phyloP scores from a whole-genome alignment of 1,284 basidiomycete genomes.

The Ceratobasidium sp. region DNA sequence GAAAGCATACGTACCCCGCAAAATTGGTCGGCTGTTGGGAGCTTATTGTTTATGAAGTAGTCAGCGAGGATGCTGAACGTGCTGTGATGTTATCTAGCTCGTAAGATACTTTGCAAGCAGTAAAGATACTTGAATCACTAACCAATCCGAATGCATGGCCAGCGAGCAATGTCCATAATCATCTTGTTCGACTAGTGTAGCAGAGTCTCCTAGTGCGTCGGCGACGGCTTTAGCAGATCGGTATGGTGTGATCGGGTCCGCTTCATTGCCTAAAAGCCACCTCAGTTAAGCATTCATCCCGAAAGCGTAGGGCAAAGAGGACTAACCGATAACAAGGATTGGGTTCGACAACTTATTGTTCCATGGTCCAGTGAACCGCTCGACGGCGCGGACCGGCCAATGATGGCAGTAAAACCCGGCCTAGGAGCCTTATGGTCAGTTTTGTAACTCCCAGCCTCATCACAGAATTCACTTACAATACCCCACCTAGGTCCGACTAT shows the following conservation, averaged over 20 bases:
- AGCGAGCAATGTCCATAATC: slow-evolving; percentile 22
- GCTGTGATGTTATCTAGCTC: not conserved
- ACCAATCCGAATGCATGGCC: slow-evolving; percentile 21
- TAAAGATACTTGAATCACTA: not conserved
- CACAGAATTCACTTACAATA: too few relatives aligned
- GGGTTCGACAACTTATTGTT: slow-evolving; percentile 19
- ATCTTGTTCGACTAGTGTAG: slow-evolving; percentile 32
- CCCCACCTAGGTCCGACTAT: not conserved
- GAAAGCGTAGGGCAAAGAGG: too few relatives aligned
- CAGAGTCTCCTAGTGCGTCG: slow-evolving; percentile 25
- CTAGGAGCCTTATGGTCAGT: not conserved
- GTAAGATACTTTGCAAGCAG: not conserved
- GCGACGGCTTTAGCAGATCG: slow-evolving; percentile 25
- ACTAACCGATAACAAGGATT: slow-evolving; percentile 16
- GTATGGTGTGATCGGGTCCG: slow-evolving; percentile 40
- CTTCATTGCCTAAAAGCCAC: slow-evolving; percentile 31
- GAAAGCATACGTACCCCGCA: not conserved
- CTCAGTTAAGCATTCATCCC: too few relatives aligned
- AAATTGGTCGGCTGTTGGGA: not conserved
- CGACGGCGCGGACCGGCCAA: slow-evolving; percentile 38
- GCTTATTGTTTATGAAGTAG: not conserved
- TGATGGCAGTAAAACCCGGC: slow-evolving; percentile 26
- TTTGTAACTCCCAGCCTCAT: too few relatives aligned
- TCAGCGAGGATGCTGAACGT: not conserved
- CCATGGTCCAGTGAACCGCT: slow-evolving; percentile 38